phyloP scores from a whole-genome alignment of 2,329 filamentous ascomycete species.

The Berkeleyomyces rouxiae region DNA sequence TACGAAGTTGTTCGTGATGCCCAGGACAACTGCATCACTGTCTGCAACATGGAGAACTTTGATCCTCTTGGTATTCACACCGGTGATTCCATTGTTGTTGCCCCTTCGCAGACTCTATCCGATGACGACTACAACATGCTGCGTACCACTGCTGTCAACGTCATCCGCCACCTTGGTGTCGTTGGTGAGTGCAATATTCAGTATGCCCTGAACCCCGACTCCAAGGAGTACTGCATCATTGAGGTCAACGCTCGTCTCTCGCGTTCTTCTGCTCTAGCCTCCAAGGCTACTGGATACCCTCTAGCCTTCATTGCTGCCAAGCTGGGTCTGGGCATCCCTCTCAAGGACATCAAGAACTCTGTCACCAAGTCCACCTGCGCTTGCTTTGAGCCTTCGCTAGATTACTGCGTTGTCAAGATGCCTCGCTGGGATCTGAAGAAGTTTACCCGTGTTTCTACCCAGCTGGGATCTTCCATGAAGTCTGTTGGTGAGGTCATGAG shows the following conservation, averaged over 20 bases:
- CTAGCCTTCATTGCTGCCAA: conserved; percentile 94
- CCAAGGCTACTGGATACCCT: conserved; percentile 93
- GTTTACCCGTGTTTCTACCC: conserved; percentile 89
- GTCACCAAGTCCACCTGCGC: conserved; percentile 92
- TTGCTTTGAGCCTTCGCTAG: conserved; percentile 94
- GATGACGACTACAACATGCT: conserved; percentile 99
- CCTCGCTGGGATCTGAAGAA: conserved; percentile 98
- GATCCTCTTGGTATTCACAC: conserved; percentile 96
- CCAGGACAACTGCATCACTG: conserved; percentile 95
- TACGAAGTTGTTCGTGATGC: conserved; percentile 95
- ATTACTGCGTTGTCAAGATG: conserved; percentile 98
- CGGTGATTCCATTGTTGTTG: conserved; percentile 94
- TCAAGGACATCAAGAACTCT: conserved; percentile 92
- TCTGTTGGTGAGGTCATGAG: conserved; percentile 99
- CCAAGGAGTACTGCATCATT: conserved; percentile 94
- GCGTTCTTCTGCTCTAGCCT: conserved; percentile 84
- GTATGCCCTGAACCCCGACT: conserved; percentile 91
- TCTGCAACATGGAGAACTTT: conserved; percentile 99
- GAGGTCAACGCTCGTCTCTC: conserved; percentile 96
- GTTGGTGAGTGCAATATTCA: conserved; percentile 99
- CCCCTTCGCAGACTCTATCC: conserved; percentile 87
- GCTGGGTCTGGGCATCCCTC: conserved; percentile 79
- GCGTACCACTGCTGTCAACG: conserved; percentile 87
- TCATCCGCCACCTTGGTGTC: conserved; percentile 90
- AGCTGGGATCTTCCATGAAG: conserved; percentile 97